These are phyloP conservation scores for Volutella citrinella DNA, from an alignment of 2,329 filamentous ascomycete species.

Conservation along the genomic window DNA sequence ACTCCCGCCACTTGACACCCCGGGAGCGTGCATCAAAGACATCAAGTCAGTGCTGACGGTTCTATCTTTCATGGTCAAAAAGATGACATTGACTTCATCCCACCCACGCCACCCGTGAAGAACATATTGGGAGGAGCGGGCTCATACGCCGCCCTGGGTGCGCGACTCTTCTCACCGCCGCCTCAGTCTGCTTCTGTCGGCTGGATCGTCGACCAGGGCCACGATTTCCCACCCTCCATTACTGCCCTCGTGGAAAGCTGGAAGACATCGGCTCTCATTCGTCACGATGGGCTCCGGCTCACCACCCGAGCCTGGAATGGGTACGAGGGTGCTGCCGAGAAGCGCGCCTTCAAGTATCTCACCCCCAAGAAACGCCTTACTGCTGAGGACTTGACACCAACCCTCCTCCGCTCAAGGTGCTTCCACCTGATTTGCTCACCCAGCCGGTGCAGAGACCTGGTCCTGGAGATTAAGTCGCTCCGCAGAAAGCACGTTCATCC, in stretches of 20 bases:
- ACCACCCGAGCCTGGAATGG: conserved; percentile 94
- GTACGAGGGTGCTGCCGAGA: conserved; percentile 69
- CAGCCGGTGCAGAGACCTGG: conserved; percentile 70
- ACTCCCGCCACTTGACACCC: too few relatives aligned
- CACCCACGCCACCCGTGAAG: conserved; percentile 64
- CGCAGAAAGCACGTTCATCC: conserved; percentile 39
- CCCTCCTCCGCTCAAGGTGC: conserved; percentile 67
- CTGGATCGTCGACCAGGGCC: conserved; percentile 89
- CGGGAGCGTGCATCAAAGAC: too few relatives aligned
- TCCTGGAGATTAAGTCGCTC: conserved; percentile 64
- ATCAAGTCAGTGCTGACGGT: too few relatives aligned
- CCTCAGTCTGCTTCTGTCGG: conserved; percentile 66
- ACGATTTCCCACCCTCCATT: conserved; percentile 74
- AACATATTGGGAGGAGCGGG: conserved; percentile 88
- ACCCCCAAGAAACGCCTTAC: conserved; percentile 84
- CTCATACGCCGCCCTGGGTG: conserved; percentile 81
- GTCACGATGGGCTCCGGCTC: conserved; percentile 61
- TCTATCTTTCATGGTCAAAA: too few relatives aligned
- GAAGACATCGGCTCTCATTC: conserved; percentile 70
- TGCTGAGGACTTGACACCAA: conserved; percentile 63
- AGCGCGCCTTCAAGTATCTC: conserved; percentile 77
- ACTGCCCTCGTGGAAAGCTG: conserved; percentile 65
- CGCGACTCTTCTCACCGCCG: conserved; percentile 77
- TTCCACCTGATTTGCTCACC: conserved; percentile 90
- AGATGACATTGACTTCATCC: conserved; percentile 90